Evolutionary conservation across 2,329 filamentous ascomycete genomes (phyloP).

Genomic region (Monosporascus sp.): DNA sequence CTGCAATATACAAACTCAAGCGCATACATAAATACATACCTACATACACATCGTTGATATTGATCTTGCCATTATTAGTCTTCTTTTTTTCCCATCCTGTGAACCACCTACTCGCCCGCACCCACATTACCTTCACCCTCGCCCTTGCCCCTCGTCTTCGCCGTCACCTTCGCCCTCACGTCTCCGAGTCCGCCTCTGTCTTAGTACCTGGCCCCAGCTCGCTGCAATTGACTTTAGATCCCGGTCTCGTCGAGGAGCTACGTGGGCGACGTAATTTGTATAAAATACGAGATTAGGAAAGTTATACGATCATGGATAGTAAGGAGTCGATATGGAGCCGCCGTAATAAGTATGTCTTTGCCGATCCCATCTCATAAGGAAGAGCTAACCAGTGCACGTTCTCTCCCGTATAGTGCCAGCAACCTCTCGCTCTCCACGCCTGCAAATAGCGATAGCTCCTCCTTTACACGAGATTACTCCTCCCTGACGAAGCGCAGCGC

Average conservation of each 20-base stretch:
- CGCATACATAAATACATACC: too few species aligned
- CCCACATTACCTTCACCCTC: too few species aligned
- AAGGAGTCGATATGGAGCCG: constrained; percentile 62
- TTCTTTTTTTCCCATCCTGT: too few species aligned
- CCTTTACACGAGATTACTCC: constrained; percentile 38
- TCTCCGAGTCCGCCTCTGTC: not conserved
- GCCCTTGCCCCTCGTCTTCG: too few species aligned
- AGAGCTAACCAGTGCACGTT: constrained; percentile 9
- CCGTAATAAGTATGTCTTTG: constrained; percentile 66
- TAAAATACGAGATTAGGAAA: not conserved
- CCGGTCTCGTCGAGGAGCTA: not conserved
- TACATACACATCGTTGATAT: too few species aligned
- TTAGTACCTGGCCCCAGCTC: not conserved
- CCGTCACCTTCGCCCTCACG: too few species aligned
- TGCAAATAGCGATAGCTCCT: constrained; percentile 40
- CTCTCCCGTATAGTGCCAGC: constrained; percentile 54
- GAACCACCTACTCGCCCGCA: too few species aligned
- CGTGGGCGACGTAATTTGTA: not conserved
- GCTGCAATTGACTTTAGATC: not conserved
- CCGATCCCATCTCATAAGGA: too few species aligned
- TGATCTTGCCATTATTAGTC: too few species aligned
- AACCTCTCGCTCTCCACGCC: constrained; percentile 87
- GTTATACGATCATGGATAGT: constrained; percentile 46
- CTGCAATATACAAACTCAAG: too few species aligned
- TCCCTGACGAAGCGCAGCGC: constrained; percentile 54